Evolutionary conservation across 2,329 filamentous ascomycete genomes (phyloP), one percentile per base, ranked within the genome.

Genomic region (Fusarium bactridioides): DNA sequence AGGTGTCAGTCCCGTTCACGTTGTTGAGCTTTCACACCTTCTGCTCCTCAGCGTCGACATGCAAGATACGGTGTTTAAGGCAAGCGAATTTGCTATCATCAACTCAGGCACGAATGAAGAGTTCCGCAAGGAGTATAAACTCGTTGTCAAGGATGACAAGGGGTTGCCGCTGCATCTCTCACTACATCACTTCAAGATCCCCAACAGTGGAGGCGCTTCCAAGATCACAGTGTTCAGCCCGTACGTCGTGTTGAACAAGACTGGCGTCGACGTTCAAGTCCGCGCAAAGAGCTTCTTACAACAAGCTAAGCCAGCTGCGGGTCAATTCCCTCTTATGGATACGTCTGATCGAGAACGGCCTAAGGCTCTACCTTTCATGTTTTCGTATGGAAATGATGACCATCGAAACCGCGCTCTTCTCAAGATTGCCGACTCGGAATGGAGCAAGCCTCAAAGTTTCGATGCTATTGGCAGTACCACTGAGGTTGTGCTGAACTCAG

Each of bases 371-470:
- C 96, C 97, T 0, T 93, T 97, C 79, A 98, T 99, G 94, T 99
- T 98, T 82, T 97, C 96, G 0, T 99, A 93, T 80, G 89, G 90
- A 4, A 94, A 88, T 25, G 93, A 97, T 73, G 96, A 99, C 78
- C 93, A 93, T 75, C 94, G 94, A 76, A 99, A 99, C 80, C 91
- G 96, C 73, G 94, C 94, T 11, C 84, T 97, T 48, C 85, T 99
- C 67, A 97, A 94, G 82, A 90, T 98, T 44, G 94, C 93, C 10
- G 93, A 97, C 61, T 98, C 96, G 2, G 89, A 91, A 67, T 99
- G 96, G 97, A 98, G 96, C 83, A 97, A 96, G 79, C 94, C 95
- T 2, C 95, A 98, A 80, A 98, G 94, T 87, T 97, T 99, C 77
- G 97, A 99, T 79, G 96, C 96, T 25, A 96, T 99, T 72, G 96